Base-by-base conservation (phyloP, 106 monocot species). In the Phalaenopsis aphrodite region DNA sequence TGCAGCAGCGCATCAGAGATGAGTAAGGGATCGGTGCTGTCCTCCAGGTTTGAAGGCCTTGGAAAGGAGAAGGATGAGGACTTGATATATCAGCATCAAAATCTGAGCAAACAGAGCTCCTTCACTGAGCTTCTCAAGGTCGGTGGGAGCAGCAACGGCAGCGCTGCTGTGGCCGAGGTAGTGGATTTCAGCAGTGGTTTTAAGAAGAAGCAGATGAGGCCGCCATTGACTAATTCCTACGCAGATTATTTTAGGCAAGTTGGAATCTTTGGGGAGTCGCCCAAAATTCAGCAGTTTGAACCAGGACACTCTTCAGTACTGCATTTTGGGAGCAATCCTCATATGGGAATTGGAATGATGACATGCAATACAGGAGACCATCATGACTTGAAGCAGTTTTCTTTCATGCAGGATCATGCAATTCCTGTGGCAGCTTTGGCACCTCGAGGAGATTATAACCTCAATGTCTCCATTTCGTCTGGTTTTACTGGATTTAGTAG, bases 401-500 rank as follows among this genome's bases (percentile, higher is more conserved):
- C 80, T 37, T 55, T 80, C 72, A 42, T 80, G 80, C 80, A 80
- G 18, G 80, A 72, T 45, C 80, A 80, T 39, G 90, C 87, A 36
- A 88, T 88, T 42, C 90, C 92, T 41, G 82, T 91, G 4, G 82
- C 90, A 46, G 84, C 90, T 1, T 77, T 81, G 45, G 78, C 85
- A 19, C 43, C 85, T 3, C 75, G 79, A 17, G 93, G 86, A 75
- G 89, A 88, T 66, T 89, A 93, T 78, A 85, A 86, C 79, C 87
- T 93, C 56, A 94, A 99, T 80, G 93, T 99, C 79, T 89, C 94
- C 19, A 95, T 93, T 71, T 92, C 97, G 46, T 86, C 98, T 43
- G 88, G 87, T 67, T 66, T 92, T 83, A 83, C 91, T 65, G 94
- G 98, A 85, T 87, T 91, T 84, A 86, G 87, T 77, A 90, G 99